Conservation (phyloP, 2,329 filamentous ascomycete species). For the Coniochaeta hoffmannii region DNA sequence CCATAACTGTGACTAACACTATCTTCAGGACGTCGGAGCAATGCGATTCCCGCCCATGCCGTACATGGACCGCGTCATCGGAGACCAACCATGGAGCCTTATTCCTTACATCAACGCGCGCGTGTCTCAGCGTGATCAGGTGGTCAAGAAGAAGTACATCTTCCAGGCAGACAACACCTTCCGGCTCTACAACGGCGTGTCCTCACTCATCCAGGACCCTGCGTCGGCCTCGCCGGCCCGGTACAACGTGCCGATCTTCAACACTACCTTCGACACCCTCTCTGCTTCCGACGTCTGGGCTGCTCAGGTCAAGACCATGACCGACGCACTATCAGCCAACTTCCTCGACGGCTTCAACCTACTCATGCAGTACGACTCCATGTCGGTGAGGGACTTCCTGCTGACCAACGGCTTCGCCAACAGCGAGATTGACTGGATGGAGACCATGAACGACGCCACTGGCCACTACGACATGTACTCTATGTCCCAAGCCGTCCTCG, state of each 20-base stretch:
- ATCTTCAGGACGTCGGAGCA: conserved; percentile 26
- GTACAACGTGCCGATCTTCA: conserved; percentile 10
- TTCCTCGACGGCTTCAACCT: conserved; percentile 12
- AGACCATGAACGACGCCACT: conserved; percentile 16
- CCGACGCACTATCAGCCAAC: conserved; percentile 7
- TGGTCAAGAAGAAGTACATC: conserved; percentile 13
- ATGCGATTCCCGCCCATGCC: conserved; percentile 30
- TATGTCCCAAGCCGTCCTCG: conserved; percentile 13
- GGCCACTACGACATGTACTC: conserved; percentile 16
- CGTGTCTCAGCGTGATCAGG: conserved; percentile 8
- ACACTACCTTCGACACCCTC: conserved; percentile 8
- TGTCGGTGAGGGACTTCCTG: conserved; percentile 13
- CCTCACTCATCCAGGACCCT: conserved; percentile 5
- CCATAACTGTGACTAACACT: not conserved
- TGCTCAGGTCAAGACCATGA: conserved; percentile 6
- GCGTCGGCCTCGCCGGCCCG: conserved; percentile 5
- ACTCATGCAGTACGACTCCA: conserved; percentile 15
- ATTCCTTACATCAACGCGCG: not conserved
- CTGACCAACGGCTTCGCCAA: conserved; percentile 19
- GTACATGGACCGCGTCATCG: conserved; percentile 19
- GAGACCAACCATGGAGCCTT: conserved; percentile 12
- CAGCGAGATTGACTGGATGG: conserved; percentile 22
- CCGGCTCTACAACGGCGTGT: conserved; percentile 11
- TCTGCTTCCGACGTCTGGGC: conserved; percentile 8
- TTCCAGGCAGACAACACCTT: conserved; percentile 15